Conservation (phyloP, 164 flowering plant species). For the Magnolia officinalis region DNA sequence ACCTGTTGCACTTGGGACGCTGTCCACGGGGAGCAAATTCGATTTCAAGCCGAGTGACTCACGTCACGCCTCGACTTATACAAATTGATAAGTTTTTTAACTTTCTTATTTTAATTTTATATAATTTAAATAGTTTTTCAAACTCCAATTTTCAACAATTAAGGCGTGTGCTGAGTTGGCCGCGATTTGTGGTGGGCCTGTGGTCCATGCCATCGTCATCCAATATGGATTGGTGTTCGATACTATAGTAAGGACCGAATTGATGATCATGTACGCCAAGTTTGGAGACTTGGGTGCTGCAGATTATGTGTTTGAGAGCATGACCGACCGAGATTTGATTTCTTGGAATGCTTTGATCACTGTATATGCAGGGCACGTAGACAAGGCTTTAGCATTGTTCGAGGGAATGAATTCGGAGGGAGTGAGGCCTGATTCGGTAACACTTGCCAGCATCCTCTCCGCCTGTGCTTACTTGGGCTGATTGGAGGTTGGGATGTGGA, state of each 20-base stretch:
- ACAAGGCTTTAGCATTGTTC: slow-evolving; percentile 32
- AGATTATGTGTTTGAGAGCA: slow-evolving; percentile 3
- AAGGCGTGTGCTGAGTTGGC: slow-evolving; percentile 30
- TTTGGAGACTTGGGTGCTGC: slow-evolving; percentile 10
- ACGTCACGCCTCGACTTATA: too few relatives aligned
- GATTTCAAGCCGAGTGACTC: too few relatives aligned
- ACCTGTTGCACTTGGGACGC: too few relatives aligned
- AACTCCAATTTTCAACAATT: too few relatives aligned
- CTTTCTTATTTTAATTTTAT: too few relatives aligned
- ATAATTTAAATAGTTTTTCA: too few relatives aligned
- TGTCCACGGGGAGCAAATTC: too few relatives aligned
- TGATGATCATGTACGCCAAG: slow-evolving; percentile 22
- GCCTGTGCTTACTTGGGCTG: slow-evolving; percentile 11
- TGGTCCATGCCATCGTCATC: slow-evolving; percentile 29
- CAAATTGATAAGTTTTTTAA: too few relatives aligned
- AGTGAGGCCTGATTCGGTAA: slow-evolving; percentile 6
- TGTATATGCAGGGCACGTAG: slow-evolving; percentile 23
- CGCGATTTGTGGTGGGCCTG: slow-evolving; percentile 15
- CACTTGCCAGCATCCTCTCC: slow-evolving; percentile 8
- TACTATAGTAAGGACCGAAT: slow-evolving; percentile 34
- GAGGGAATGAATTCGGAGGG: neutral
- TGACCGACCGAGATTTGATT: slow-evolving; percentile 35
- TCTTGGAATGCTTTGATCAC: slow-evolving; percentile 50
- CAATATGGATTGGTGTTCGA: slow-evolving; percentile 36
- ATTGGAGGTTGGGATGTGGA: neutral